Conservation (phyloP, 176 grass and related monocot genomes). For the Echinochloa phyllopogon region DNA sequence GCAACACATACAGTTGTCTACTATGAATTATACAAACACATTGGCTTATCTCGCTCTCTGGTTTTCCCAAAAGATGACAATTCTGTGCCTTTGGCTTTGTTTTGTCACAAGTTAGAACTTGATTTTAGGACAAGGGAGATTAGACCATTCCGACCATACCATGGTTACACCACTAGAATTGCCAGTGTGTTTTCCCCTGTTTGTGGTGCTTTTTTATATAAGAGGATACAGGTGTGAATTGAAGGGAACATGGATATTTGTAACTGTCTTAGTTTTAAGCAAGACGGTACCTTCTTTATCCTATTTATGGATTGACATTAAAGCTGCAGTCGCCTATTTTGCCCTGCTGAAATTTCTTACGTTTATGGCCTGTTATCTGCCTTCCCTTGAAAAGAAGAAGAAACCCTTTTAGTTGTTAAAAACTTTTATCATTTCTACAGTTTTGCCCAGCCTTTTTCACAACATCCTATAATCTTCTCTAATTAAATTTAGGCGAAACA, state of each 20-base stretch:
- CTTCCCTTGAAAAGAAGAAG: neutral
- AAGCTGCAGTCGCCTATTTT: neutral
- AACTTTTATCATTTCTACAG: neutral
- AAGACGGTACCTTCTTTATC: neutral
- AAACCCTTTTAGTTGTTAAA: neutral
- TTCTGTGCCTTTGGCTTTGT: neutral
- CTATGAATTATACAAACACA: neutral
- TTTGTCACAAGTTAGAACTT: neutral
- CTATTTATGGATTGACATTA: neutral
- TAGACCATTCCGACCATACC: neutral
- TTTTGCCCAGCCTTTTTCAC: neutral
- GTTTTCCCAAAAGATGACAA: neutral
- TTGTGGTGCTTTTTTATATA: constrained; percentile 14
- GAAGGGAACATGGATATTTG: neutral
- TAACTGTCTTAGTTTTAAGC: neutral
- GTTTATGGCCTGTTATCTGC: neutral
- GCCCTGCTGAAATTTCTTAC: neutral
- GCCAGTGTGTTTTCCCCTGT: neutral
- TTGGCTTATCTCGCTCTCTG: neutral
- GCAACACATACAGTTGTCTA: neutral
- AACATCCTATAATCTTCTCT: neutral
- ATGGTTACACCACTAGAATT: neutral
- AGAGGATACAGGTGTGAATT: neutral
- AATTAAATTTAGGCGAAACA: constrained; percentile 20
- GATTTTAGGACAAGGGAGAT: neutral